Percentiles rank a stretch among this genome's conserved stretches.
Evolutionary conservation across 768 basidiomycete species (phyloP).

Genomic region (Tulasnella sp.): DNA sequence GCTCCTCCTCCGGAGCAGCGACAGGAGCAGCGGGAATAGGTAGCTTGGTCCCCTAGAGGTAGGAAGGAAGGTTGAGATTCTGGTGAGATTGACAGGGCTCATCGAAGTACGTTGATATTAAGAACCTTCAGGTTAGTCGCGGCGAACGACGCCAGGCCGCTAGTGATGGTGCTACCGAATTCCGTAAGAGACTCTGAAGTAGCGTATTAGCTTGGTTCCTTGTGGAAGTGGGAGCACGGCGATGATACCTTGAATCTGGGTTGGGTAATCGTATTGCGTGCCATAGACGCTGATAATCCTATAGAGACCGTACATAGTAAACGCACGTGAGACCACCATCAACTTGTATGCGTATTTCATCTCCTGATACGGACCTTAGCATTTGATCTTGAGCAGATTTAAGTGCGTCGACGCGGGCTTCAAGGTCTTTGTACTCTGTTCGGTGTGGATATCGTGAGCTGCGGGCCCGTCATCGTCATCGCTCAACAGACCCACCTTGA

Average conservation of each 20-base stretch:
- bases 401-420: slow-evolving; percentile 88
- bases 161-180: slow-evolving; percentile 55
- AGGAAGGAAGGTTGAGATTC: neutral
- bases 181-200: slow-evolving; percentile 64
- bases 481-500: slow-evolving; percentile 41
- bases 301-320: slow-evolving; percentile 6
- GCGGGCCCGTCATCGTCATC: neutral
- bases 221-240: neutral
- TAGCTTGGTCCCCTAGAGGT: slow-evolving; percentile 55
- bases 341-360: neutral
- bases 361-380: slow-evolving; percentile 48
- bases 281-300: slow-evolving; percentile 87
- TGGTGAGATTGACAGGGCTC: neutral
- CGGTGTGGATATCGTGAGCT: neutral
- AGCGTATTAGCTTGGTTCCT: neutral
- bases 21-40: slow-evolving; percentile 52
- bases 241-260: slow-evolving; percentile 14
- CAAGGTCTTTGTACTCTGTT: slow-evolving; percentile 91
- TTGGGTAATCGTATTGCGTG: slow-evolving; percentile 73
- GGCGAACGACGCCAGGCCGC: slow-evolving; percentile 71
- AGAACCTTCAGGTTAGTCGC: slow-evolving; percentile 63
- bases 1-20: slow-evolving; percentile 35
- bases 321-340: neutral
- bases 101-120: neutral
- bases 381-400: slow-evolving; percentile 61